Base-by-base conservation (phyloP, 202 grass and related monocot species). In the Eragrostis tef region DNA sequence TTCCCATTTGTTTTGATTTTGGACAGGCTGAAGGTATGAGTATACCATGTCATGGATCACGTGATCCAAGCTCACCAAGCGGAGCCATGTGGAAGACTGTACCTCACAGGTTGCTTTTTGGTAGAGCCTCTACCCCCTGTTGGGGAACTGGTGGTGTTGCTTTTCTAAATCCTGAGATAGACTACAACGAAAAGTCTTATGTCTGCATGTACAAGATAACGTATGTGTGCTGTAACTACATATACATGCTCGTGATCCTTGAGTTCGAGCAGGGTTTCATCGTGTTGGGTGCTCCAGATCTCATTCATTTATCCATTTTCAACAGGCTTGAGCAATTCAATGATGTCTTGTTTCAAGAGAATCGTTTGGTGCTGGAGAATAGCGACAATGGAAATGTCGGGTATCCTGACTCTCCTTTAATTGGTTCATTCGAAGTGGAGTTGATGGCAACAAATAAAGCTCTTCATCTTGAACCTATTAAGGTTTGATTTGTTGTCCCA, bases 171-270 rank as follows among this genome's bases (percentile, higher is more conserved):
- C 92, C 95, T 75, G 84, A 90, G 83, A 89, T 63, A 44, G 82
- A 83, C 83, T 44, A 78, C 71, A 83, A 52, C 41, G 90, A 86
- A 29, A 86, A 84, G 77, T 86, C 92, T 53, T 85, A 90, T 83
- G 47, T 98, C 62, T 93, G 80, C 86, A 93, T 98, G 84, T 94
- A 98, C 65, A 98, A 92, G 85, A 93, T 98, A 86, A 98, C 92
- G 95, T 98, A 94, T 71, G 91, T 86, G 46, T 77, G 3, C 44
- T 83, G 31, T 61, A 41, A 49, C 70, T 53, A 62, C 43, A 26
- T 67, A 11, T 52, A 64, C 7, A 3, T 36, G 39, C 50, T 67
- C 50, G 71, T 22, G 17, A 54, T 83, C 20, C 61, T 81, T 44
- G n/a, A 80, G 10, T 64, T 52, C 39, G 44, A 66, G 27, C 54